Base-by-base conservation (phyloP, 768 basidiomycete species). In the Tricholoma matsutake region DNA sequence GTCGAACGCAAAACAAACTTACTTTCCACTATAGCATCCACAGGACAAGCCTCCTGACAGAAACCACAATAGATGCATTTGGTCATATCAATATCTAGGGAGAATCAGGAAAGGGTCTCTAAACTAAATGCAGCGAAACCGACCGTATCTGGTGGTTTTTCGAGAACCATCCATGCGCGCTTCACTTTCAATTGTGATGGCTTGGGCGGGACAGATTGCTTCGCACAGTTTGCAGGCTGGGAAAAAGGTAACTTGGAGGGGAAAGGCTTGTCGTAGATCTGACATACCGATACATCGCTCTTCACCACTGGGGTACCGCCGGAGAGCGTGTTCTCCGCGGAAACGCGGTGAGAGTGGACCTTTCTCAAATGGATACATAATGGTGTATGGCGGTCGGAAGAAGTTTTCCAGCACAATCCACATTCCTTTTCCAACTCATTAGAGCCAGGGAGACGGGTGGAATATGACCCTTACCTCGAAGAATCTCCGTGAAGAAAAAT, bases 11-110 rank as follows among this genome's bases (percentile, higher is more conserved):
- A 18, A 20, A 29, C 25, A 59, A 43, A 79, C 93, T 65, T 72
- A 96, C 96, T 96, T 81, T 98, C 97, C 58, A 99, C 97, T 68
- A 99, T 98, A 61, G 97, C 97, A 76, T 98, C 97, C 60, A 98
- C 97, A 2, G 97, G 97, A 74, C 97, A 99, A 31, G 97, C 97
- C 78, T 98, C 97, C 76, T 98, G 96, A 75, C 97, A 98, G 83
- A 98, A 98, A 57, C 97, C 97, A 76, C 97, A 99, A 81, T 99
- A 99, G 70, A 99, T 99, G 78, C 97, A 98, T 82, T 96, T 98
- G 61, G 97, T 99, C 97, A 99, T 99, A 75, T 99, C 97, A 69
- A 98, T 95, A 77, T 98, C 94, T 96, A 65, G 29, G 56, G 52
- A 43, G 10, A 45, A 67, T 59, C 28, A 58, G 47, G 43, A 61